Evolutionary conservation across 106 monocot species (phyloP), one percentile per base, ranked within the genome.

Genomic region (Agapanthus africanus): DNA sequence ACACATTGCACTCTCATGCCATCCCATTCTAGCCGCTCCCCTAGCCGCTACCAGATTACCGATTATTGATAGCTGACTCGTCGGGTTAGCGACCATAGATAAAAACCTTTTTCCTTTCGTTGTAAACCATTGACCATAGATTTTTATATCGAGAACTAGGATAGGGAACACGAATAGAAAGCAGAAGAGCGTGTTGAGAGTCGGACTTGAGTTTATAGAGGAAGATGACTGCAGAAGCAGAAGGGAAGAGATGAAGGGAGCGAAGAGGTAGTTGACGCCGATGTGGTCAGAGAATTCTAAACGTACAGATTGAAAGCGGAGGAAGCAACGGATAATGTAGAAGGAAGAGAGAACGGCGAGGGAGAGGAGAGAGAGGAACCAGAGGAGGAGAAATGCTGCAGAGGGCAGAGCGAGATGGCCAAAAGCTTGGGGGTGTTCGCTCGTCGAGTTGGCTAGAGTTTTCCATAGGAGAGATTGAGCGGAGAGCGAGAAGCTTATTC

Each of bases 191-290:
- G 14, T 11, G 41, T 61, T 60, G 4, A 21, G 7, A 16, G 18
- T 28, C 8, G 71, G 30, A 18, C 11, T 60, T 37, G 71, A 35
- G 0, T 2, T 22, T 19, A 61, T 7, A 23, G 31, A 71, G 7
- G 71, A 23, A 34, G 71, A 13, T 11, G 71, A 71, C 38, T 61
- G 59, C 31, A 71, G 60, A 18, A 71, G 60, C 3, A 71, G n/a
- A 35, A 79, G 74, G 49, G 39, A 74, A 30, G 79, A 74, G 37
- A 74, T 74, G 49, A 59, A 79, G 10, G 79, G 79, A 19, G 74
- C 74, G 33, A 74, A 79, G 44, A 79, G 70, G 63, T 79, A 74
- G 54, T 79, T 79, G 4, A 74, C 63, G 33, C 74, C 74, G 28
- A 79, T 66, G 37, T 63, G 69, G 42, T 79, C 74, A n/a, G 74